phyloP scores from a whole-genome alignment of 2,329 filamentous ascomycete genomes.

The Domatiomyces catenatus region DNA sequence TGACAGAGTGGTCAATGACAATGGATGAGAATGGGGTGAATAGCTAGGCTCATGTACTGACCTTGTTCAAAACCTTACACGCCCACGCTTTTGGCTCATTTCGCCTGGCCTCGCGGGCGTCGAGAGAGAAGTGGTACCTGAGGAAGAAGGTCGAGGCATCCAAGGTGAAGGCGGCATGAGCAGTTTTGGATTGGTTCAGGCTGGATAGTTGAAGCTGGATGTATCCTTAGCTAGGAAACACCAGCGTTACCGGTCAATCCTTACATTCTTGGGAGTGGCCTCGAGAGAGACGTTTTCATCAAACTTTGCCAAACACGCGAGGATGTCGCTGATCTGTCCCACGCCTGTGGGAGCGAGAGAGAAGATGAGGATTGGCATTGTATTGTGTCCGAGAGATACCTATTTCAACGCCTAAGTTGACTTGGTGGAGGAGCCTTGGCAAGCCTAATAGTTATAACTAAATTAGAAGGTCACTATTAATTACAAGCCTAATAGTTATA shows the following conservation, averaged over 20 bases:
- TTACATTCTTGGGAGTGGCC: conserved; percentile 42
- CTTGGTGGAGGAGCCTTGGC: too few species aligned
- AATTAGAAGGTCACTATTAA: too few species aligned
- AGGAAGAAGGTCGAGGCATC: conserved; percentile 41
- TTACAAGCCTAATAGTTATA: too few species aligned
- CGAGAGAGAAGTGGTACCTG: conserved; percentile 37
- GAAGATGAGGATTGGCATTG: conserved; percentile 31
- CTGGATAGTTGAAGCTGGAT: conserved; percentile 43
- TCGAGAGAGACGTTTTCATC: conserved; percentile 48
- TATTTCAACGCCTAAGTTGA: too few species aligned
- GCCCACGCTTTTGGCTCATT: conserved; percentile 11
- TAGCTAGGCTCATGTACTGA: conserved; percentile 2
- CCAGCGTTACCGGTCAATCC: conserved; percentile 1
- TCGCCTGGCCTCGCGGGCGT: conserved; percentile 1
- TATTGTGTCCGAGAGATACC: neutral
- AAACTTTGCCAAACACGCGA: conserved; percentile 48
- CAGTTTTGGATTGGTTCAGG: conserved; percentile 48
- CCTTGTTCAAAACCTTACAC: conserved; percentile 16
- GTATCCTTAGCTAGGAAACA: conserved; percentile 2
- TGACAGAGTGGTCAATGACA: conserved; percentile 1
- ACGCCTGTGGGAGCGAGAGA: conserved; percentile 42
- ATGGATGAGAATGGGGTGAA: neutral
- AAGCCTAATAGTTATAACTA: too few species aligned
- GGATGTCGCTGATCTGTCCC: conserved; percentile 41
- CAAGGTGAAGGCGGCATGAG: conserved; percentile 45